Percentiles rank a stretch among this genome's conserved stretches.
These are phyloP conservation scores for Logfia minima DNA, from an alignment of 129 eudicot species.

Conservation along the genomic window DNA sequence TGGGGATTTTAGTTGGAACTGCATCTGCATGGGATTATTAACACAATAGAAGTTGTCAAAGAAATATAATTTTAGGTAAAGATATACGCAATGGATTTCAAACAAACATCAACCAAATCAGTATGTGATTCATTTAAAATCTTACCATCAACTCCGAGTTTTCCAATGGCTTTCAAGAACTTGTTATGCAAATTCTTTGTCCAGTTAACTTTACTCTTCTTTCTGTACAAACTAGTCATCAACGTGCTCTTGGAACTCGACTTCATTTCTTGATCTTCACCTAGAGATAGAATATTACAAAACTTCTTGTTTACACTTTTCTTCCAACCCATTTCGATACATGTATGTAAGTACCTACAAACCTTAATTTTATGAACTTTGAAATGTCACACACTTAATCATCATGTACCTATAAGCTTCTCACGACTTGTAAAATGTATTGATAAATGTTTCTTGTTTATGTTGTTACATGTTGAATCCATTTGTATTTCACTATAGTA, in stretches of 20 bases:
- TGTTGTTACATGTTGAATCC: too few relatives aligned
- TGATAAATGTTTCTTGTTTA: too few relatives aligned
- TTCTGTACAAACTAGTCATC: background rate
- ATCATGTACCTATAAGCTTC: too few relatives aligned
- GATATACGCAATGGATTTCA: too few relatives aligned
- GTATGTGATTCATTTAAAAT: background rate
- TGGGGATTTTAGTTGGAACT: constrained; percentile 31
- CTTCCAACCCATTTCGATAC: too few relatives aligned
- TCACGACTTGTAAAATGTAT: too few relatives aligned
- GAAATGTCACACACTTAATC: too few relatives aligned
- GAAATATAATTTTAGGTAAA: too few relatives aligned
- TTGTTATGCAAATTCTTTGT: constrained; percentile 25
- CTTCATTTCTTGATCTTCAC: constrained; percentile 15
- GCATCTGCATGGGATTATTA: constrained; percentile 16
- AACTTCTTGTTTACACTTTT: background rate
- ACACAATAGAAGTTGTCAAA: background rate
- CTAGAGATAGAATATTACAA: background rate
- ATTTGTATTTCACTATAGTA: too few relatives aligned
- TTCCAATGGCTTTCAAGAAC: constrained; percentile 28
- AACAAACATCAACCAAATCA: background rate
- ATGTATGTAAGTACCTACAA: too few relatives aligned
- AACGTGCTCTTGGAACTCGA: constrained; percentile 7
- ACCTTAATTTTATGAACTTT: too few relatives aligned
- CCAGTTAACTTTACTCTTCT: constrained; percentile 29
- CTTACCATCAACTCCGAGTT: constrained; percentile 37